These are phyloP conservation scores for Aspergillus funiculosus DNA, from an alignment of 495 filamentous ascomycete genomes.

Conservation along the genomic window DNA sequence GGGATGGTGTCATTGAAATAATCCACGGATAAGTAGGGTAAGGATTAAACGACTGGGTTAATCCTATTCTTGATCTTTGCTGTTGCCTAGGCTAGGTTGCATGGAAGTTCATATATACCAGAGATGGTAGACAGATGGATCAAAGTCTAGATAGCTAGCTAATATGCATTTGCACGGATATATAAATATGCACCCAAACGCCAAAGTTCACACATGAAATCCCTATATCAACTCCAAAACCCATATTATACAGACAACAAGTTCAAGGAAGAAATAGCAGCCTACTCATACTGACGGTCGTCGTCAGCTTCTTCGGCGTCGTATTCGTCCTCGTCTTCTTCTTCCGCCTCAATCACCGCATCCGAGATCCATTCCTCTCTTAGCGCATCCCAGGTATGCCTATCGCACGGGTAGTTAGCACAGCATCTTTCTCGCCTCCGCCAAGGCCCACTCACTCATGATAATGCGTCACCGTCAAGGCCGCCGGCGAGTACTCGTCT, in stretches of 20 bases:
- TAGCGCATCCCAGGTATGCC: conserved; percentile 32
- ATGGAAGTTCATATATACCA: too few relatives aligned
- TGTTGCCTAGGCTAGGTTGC: too few relatives aligned
- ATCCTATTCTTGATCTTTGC: too few relatives aligned
- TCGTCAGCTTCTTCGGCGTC: conserved; percentile 22
- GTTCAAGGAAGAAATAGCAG: background rate
- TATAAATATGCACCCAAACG: background rate
- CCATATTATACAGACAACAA: background rate
- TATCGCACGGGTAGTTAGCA: conserved; percentile 17
- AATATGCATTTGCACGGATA: too few relatives aligned
- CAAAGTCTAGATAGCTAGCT: too few relatives aligned
- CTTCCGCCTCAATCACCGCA: conserved; percentile 16
- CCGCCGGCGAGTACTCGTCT: conserved; percentile 52
- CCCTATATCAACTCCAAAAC: too few relatives aligned
- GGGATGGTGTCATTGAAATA: conserved; percentile 19
- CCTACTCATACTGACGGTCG: conserved; percentile 27
- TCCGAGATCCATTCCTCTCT: conserved; percentile 33
- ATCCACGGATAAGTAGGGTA: too few relatives aligned
- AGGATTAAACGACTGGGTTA: too few relatives aligned
- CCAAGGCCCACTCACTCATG: conserved; percentile 44
- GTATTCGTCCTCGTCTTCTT: background rate
- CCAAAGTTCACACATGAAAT: too few relatives aligned
- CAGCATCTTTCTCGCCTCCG: background rate
- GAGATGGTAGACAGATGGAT: too few relatives aligned
- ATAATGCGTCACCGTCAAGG: conserved; percentile 46